Evolutionary conservation across 176 grass and related monocot genomes (phyloP).

Genomic region (Canna indica): DNA sequence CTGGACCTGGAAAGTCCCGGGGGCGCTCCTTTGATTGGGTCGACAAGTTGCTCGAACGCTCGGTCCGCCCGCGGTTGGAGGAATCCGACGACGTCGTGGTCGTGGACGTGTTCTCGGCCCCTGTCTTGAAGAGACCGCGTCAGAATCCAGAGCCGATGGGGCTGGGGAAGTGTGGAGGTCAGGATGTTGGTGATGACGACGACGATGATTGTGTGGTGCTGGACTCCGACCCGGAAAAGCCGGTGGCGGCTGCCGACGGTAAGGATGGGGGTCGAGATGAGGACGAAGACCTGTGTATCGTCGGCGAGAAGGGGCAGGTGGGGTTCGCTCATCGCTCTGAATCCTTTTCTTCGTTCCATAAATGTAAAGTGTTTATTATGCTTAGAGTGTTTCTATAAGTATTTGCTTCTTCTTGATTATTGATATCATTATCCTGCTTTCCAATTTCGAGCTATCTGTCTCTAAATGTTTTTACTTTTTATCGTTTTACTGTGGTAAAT

Average conservation of each 20-base stretch:
- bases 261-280: conserved; percentile 21
- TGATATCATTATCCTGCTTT: neutral
- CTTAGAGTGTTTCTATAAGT: conserved; percentile 8
- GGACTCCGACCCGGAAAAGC: conserved; percentile 55
- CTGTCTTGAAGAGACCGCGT: conserved; percentile 21
- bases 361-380: neutral
- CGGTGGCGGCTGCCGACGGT: conserved; percentile 16
- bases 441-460: neutral
- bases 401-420: neutral
- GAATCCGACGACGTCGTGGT: conserved; percentile 52
- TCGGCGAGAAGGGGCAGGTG: conserved; percentile 85
- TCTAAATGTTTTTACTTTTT: too few species aligned
- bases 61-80: conserved; percentile 11
- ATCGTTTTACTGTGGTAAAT: too few species aligned
- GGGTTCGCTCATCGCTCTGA: conserved; percentile 14
- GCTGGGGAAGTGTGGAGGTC: neutral
- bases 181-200: conserved; percentile 16
- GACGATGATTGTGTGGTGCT: conserved; percentile 79
- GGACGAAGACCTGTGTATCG: conserved; percentile 68
- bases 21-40: conserved; percentile 25
- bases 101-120: conserved; percentile 37
- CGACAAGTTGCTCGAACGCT: conserved; percentile 17
- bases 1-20: neutral
- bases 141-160: conserved; percentile 10
- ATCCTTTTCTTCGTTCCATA: conserved; percentile 23